Conservation (phyloP, 345 rosid genomes). For the Xanthoceras sorbifolium region DNA sequence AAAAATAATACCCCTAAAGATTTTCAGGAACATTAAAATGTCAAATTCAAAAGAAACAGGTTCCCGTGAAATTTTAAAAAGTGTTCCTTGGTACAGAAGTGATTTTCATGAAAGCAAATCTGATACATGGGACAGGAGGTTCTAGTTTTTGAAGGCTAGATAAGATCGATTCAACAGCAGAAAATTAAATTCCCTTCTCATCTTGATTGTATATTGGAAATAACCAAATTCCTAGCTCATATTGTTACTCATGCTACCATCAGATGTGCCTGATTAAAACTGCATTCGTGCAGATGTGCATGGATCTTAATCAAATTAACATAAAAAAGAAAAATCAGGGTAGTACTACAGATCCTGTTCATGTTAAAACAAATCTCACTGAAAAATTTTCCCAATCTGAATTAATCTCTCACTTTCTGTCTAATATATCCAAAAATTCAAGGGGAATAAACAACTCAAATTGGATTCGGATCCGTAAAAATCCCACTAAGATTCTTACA, state of each 20-base stretch:
- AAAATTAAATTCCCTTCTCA: neutral
- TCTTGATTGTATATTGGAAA: neutral
- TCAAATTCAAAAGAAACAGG: neutral
- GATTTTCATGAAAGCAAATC: neutral
- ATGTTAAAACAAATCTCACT: neutral
- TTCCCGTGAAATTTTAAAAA: neutral
- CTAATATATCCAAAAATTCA: too few species aligned
- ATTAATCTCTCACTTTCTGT: neutral
- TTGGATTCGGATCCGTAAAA: neutral
- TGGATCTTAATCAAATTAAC: neutral
- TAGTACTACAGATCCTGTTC: neutral
- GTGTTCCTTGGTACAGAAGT: neutral
- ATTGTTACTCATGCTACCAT: neutral
- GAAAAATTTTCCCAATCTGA: too few species aligned
- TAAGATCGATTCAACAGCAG: neutral
- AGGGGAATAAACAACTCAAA: neutral
- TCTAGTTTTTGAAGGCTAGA: neutral
- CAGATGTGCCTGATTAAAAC: neutral
- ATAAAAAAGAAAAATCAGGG: too few species aligned
- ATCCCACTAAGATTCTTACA: neutral
- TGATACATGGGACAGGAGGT: too few species aligned
- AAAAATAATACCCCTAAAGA: neutral
- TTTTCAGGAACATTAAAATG: constrained; percentile 3
- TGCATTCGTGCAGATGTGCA: neutral
- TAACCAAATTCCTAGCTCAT: too few species aligned